Conservation (phyloP, 2,329 filamentous ascomycete genomes). For the Metarhizium rileyi region DNA sequence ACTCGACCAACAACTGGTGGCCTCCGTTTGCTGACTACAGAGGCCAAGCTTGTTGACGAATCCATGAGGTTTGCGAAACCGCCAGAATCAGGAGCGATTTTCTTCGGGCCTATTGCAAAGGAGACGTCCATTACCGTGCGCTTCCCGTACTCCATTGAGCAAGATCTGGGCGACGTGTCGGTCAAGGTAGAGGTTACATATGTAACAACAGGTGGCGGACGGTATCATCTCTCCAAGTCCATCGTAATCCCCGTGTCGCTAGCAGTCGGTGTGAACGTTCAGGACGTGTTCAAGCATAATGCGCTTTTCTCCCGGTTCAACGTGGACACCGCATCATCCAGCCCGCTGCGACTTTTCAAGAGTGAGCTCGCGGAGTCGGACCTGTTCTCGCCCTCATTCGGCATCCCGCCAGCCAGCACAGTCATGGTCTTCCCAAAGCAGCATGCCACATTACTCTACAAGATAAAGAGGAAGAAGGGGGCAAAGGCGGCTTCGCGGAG, state of each 20-base stretch:
- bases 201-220: slow-evolving; percentile 51
- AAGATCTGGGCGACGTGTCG: slow-evolving; percentile 59
- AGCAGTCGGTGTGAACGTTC: slow-evolving; percentile 88
- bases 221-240: slow-evolving; percentile 25
- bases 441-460: slow-evolving; percentile 72
- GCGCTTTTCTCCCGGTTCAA: slow-evolving; percentile 83
- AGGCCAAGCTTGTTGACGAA: slow-evolving; percentile 40
- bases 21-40: slow-evolving; percentile 51
- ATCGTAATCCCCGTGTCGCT: slow-evolving; percentile 66
- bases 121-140: slow-evolving; percentile 45
- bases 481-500: slow-evolving; percentile 22
- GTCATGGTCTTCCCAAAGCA: slow-evolving; percentile 70
- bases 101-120: slow-evolving; percentile 36
- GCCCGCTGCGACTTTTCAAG: slow-evolving; percentile 64
- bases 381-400: slow-evolving; percentile 55
- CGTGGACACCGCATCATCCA: slow-evolving; percentile 67
- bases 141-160: slow-evolving; percentile 77
- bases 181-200: slow-evolving; percentile 71
- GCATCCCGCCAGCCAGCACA: slow-evolving; percentile 38
- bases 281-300: slow-evolving; percentile 84
- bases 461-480: slow-evolving; percentile 50
- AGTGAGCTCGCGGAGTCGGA: slow-evolving; percentile 63
- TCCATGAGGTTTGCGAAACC: slow-evolving; percentile 35
- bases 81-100: slow-evolving; percentile 44
- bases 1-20: slow-evolving; percentile 57